A percentile compares a stretch with the other conserved stretches of the same genome.
Conservation (phyloP, 768 basidiomycete genomes). For the Serendipita sp. region DNA sequence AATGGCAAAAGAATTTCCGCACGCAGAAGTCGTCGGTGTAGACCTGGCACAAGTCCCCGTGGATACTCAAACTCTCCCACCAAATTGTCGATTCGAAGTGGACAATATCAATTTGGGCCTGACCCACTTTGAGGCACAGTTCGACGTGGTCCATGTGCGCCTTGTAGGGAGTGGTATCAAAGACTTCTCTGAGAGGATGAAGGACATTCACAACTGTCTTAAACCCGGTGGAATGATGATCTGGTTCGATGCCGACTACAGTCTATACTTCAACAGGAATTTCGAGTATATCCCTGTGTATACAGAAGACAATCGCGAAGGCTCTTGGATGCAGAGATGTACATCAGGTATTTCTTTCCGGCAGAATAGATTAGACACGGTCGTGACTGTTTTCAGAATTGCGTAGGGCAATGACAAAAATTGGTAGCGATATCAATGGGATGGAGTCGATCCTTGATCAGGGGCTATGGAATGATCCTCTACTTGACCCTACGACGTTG, state of each 20-base stretch:
- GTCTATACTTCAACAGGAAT: neutral
- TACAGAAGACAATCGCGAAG: neutral
- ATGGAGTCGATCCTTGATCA: neutral
- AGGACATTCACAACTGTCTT: neutral
- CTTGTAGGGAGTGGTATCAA: neutral
- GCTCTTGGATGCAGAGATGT: neutral
- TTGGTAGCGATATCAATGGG: neutral
- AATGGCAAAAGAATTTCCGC: constrained; percentile 50
- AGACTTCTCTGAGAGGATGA: neutral
- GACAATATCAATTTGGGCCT: constrained; percentile 1
- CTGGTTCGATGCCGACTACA: constrained; percentile 2
- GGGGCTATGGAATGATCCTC: neutral
- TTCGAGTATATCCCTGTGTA: neutral
- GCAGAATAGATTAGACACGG: neutral
- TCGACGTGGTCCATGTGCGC: neutral
- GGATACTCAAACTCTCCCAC: neutral
- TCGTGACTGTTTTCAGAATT: neutral
- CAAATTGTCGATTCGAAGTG: constrained; percentile 5
- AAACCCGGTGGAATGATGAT: neutral
- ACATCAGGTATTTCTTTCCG: neutral
- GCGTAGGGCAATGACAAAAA: neutral
- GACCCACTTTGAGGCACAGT: neutral
- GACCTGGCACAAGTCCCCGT: constrained; percentile 41
- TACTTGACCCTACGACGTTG: neutral
- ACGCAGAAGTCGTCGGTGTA: constrained; percentile 49